Evolutionary conservation across 257 asterid genomes (phyloP), one percentile per base, ranked within the genome.

Genomic region (Solanum bulbocastanum): DNA sequence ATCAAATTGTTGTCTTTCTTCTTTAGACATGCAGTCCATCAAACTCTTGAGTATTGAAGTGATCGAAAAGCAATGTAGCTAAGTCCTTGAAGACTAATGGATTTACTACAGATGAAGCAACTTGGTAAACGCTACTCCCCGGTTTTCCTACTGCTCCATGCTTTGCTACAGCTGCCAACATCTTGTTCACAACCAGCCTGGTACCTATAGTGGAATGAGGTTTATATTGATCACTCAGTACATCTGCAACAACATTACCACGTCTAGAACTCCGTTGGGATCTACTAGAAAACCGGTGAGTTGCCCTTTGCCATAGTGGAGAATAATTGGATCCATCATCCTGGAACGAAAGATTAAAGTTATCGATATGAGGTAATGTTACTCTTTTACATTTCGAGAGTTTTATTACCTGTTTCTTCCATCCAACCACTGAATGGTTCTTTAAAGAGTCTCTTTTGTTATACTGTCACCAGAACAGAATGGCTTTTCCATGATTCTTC

Each of bases 381-480:
- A 22, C 10, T 30, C 36, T 33, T n/a, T 62, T 62, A 62, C 30
- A n/a, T 65, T n/a, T 65, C 10, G 12, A 22, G 36, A 39, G 44
- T 60, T 72, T 40, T 73, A 81, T 20, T 73, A 94, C 99, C 98
- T 97, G 93, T 91, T 97, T 87, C 99, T 92, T 97, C 98, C 94
- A 97, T 97, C 99, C 99, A 97, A 88, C 98, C 98, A 0, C 98
- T 98, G 90, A 97, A 97, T 37, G 99, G 99, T 89, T 97, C 99
- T 87, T 83, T 93, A 84, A 3, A 33, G 83, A 46, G 75, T 89
- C 91, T 92, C 98, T 25, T 90, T 90, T 42, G 96, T 94, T 89
- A 93, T 91, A 85, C 96, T 94, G 82, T 96, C 94, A 16, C 97
- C 98, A 33, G 79, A 76, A 91, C 90, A 37, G 92, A 97, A 96